A percentile compares a stretch with the other conserved stretches of the same genome.
phyloP scores from a whole-genome alignment of 192 early-diverging fungal genomes.

The Gigaspora rosea region DNA sequence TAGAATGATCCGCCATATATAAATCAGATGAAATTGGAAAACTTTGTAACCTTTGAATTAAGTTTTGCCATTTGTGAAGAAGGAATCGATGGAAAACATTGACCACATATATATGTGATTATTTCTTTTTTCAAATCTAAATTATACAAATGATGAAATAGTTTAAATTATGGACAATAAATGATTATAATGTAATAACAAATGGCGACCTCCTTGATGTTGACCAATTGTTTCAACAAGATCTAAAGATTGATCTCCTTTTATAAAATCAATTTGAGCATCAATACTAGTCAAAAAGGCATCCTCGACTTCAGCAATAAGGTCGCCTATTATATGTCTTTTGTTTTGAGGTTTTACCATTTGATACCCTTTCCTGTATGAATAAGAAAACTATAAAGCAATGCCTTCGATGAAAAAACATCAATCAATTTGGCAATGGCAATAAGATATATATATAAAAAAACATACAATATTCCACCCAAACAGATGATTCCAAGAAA shows the following conservation, averaged over 20 bases:
- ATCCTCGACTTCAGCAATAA: constrained; percentile 26
- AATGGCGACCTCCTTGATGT: no score
- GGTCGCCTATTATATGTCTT: not conserved
- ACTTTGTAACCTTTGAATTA: constrained; percentile 17
- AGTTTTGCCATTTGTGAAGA: not conserved
- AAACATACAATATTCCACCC: constrained; percentile 16
- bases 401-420: not conserved
- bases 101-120: constrained; percentile 13
- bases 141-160: not conserved
- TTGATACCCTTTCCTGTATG: constrained; percentile 24
- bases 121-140: constrained; percentile 9
- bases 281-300: constrained; percentile 19
- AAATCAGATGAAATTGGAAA: not conserved
- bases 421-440: not conserved
- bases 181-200: no score
- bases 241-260: not conserved
- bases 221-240: no score
- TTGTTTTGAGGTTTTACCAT: not conserved
- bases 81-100: constrained; percentile 7
- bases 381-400: not conserved
- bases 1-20: not conserved
- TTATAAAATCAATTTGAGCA: constrained; percentile 4
- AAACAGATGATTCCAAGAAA: constrained; percentile 18
- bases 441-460: not conserved
- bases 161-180: not conserved